phyloP scores from a whole-genome alignment of 1,284 basidiomycete species.

The Cutaneotrichosporon sp. region DNA sequence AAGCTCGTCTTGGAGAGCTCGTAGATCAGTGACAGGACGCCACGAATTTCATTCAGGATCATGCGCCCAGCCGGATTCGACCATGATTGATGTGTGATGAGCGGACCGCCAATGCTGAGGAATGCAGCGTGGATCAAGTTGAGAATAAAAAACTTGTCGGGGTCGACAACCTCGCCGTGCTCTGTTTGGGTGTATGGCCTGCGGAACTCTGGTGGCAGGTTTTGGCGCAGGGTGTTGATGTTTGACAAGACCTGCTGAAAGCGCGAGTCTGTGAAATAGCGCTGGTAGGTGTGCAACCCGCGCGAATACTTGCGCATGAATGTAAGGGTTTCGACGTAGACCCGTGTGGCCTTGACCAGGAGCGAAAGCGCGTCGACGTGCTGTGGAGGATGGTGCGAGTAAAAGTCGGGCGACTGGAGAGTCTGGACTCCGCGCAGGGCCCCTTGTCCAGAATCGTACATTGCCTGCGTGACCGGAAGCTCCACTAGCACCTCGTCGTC shows the following conservation, averaged over 20 bases:
- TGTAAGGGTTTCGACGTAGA: conserved; percentile 50
- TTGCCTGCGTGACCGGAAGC: conserved; percentile 31
- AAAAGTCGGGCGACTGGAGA: conserved; percentile 22
- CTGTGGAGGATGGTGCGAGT: conserved; percentile 23
- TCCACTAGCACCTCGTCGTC: conserved; percentile 42
- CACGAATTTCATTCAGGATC: conserved; percentile 37
- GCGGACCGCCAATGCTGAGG: conserved; percentile 31
- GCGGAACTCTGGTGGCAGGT: conserved; percentile 30
- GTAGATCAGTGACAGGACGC: conserved; percentile 38
- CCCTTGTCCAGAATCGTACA: conserved; percentile 19
- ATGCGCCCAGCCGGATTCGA: conserved; percentile 33
- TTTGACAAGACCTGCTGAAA: conserved; percentile 29
- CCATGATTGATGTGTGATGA: conserved; percentile 38
- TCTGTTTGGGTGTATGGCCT: conserved; percentile 21
- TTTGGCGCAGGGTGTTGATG: conserved; percentile 36
- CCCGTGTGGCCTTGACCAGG: conserved; percentile 56
- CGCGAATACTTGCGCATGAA: conserved; percentile 37
- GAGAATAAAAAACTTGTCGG: conserved; percentile 30
- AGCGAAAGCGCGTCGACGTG: conserved; percentile 55
- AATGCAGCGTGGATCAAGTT: conserved; percentile 32
- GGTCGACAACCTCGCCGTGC: conserved; percentile 22
- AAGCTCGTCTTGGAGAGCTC: conserved; percentile 39
- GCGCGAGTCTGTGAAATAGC: conserved; percentile 27
- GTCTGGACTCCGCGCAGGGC: conserved; percentile 32
- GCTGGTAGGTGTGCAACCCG: conserved; percentile 24